Conservation (phyloP, 306 rosid genomes). For the Quercus rubra region DNA sequence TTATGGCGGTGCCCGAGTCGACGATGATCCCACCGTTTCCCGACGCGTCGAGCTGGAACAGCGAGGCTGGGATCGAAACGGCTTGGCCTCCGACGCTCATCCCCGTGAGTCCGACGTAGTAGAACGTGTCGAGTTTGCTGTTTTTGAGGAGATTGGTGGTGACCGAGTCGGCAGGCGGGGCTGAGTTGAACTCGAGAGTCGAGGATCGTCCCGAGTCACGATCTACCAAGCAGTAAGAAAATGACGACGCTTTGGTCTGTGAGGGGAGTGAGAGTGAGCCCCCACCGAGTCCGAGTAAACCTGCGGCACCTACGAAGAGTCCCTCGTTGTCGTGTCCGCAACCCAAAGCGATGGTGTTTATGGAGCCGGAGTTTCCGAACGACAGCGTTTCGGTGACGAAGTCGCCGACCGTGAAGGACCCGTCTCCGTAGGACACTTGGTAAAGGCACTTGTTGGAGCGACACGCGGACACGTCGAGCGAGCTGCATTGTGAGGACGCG, state of each 20-base stretch:
- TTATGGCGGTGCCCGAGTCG: constrained; percentile 84
- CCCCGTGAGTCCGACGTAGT: constrained; percentile 59
- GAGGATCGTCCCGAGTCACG: constrained; percentile 74
- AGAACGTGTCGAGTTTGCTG: constrained; percentile 44
- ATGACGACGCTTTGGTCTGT: constrained; percentile 67
- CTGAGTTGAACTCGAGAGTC: constrained; percentile 84
- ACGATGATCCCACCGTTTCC: constrained; percentile 77
- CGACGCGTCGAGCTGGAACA: constrained; percentile 40
- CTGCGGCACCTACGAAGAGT: constrained; percentile 71
- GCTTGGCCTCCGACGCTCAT: constrained; percentile 63
- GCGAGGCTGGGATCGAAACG: constrained; percentile 42
- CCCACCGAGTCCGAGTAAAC: constrained; percentile 86
- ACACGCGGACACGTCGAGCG: constrained; percentile 47
- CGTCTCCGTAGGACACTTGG: constrained; percentile 86
- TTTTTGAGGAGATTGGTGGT: constrained; percentile 38
- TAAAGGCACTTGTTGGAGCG: constrained; percentile 51
- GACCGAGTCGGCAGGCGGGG: constrained; percentile 57
- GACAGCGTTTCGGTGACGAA: constrained; percentile 67
- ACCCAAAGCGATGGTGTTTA: constrained; percentile 49
- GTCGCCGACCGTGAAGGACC: constrained; percentile 77
- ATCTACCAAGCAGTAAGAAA: constrained; percentile 81
- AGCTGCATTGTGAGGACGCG: constrained; percentile 43
- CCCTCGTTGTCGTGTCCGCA: constrained; percentile 94
- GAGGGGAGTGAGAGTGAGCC: constrained; percentile 57
- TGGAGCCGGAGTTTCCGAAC: constrained; percentile 56